phyloP scores from a whole-genome alignment of 106 monocot genomes.

The Agapanthus africanus region DNA sequence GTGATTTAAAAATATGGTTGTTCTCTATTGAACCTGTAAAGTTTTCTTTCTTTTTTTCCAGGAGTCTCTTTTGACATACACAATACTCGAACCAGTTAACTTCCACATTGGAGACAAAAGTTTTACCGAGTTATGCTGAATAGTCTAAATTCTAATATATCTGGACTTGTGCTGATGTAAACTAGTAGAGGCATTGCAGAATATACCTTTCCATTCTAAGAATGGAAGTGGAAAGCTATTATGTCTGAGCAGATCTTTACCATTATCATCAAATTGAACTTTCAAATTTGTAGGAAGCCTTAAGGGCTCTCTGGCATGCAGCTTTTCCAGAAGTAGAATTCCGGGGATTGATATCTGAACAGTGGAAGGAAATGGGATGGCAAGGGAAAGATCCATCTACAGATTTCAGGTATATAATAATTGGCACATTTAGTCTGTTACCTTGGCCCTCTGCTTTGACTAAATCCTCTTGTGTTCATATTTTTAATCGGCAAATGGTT shows the following conservation, averaged over 20 bases:
- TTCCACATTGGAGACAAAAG: too few species aligned
- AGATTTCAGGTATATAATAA: slow-evolving; percentile 69
- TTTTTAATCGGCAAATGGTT: too few species aligned
- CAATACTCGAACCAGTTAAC: too few species aligned
- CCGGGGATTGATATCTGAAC: slow-evolving; percentile 70
- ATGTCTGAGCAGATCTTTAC: background rate
- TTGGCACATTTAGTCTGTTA: background rate
- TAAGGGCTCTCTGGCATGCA: slow-evolving; percentile 70
- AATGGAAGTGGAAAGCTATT: background rate
- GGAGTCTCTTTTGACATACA: too few species aligned
- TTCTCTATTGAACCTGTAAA: background rate
- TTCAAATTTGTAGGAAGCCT: slow-evolving; percentile 56
- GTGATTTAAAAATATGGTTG: too few species aligned
- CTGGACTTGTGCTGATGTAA: background rate
- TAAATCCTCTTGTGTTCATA: background rate
- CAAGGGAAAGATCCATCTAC: slow-evolving; percentile 99
- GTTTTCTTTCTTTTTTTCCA: too few species aligned
- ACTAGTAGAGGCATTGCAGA: background rate
- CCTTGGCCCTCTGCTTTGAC: background rate
- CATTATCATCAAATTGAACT: background rate
- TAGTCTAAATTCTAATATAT: too few species aligned
- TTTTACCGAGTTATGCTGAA: too few species aligned
- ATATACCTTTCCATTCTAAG: background rate
- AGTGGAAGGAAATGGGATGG: slow-evolving; percentile 99
- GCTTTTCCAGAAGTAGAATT: slow-evolving; percentile 79